Evolutionary conservation across 176 grass and related monocot genomes (phyloP).

Genomic region (Hsuehochloa calcarea): DNA sequence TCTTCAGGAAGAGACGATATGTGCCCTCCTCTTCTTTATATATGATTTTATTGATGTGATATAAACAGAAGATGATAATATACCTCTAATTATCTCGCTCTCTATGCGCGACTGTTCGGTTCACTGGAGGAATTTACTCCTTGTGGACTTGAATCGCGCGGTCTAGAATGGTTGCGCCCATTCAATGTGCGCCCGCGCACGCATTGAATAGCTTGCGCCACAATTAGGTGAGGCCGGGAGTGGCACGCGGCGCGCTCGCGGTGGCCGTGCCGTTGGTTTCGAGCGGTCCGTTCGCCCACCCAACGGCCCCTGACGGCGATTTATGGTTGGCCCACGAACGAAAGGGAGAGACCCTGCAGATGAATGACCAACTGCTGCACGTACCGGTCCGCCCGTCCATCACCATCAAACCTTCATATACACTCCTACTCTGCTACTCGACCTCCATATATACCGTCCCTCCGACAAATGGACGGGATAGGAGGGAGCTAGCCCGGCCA

Average conservation of each 20-base stretch:
- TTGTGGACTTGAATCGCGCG: neutral
- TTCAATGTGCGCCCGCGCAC: slow-evolving; percentile 12
- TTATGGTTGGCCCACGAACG: slow-evolving; percentile 38
- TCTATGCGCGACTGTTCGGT: no score
- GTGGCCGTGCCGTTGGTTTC: slow-evolving; percentile 20
- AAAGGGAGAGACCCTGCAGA: neutral
- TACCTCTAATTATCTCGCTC: no score
- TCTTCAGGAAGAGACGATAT: no score
- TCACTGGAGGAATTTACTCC: neutral
- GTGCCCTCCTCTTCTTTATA: no score
- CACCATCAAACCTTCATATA: neutral
- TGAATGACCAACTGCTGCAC: neutral
- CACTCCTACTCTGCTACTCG: neutral
- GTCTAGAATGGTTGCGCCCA: neutral
- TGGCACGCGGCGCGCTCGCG: neutral
- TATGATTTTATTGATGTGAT: no score
- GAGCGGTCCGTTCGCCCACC: slow-evolving; percentile 7
- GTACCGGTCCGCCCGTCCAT: neutral
- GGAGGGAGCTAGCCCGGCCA: neutral
- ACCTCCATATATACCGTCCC: neutral
- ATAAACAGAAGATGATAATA: no score
- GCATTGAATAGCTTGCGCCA: slow-evolving; percentile 27
- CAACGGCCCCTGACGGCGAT: slow-evolving; percentile 72
- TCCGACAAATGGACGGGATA: neutral
- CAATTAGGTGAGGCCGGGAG: slow-evolving; percentile 18